Evolutionary conservation across 2,329 filamentous ascomycete species (phyloP).

Genomic region (Lachnellula subtilissima): DNA sequence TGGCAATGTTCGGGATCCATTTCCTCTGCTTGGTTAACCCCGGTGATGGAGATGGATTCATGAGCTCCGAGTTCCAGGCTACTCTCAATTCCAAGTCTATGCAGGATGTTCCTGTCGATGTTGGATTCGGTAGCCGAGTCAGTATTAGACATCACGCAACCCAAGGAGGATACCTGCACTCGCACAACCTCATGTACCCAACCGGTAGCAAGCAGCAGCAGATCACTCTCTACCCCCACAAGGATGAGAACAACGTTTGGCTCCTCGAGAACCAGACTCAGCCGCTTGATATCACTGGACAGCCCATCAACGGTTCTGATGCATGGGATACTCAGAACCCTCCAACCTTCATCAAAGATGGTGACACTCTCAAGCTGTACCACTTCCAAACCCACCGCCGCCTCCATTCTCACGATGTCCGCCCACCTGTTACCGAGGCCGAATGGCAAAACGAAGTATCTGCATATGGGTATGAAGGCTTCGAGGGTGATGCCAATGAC

Average conservation of each 20-base stretch:
- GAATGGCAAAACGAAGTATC: slow-evolving; percentile 97
- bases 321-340: slow-evolving; percentile 77
- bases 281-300: slow-evolving; percentile 70
- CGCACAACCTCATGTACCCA: slow-evolving; percentile 95
- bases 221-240: slow-evolving; percentile 96
- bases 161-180: slow-evolving; percentile 95
- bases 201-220: slow-evolving; percentile 98
- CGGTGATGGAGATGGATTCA: slow-evolving; percentile 96
- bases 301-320: slow-evolving; percentile 70
- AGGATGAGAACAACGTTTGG: slow-evolving; percentile 97
- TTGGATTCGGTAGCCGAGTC: slow-evolving; percentile 82
- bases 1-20: slow-evolving; percentile 96
- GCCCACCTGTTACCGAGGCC: slow-evolving; percentile 77
- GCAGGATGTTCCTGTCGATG: slow-evolving; percentile 89
- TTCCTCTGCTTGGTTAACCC: slow-evolving; percentile 91
- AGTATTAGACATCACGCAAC: slow-evolving; percentile 91
- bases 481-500: slow-evolving; percentile 95
- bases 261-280: slow-evolving; percentile 94
- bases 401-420: slow-evolving; percentile 92
- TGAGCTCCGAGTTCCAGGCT: slow-evolving; percentile 98
- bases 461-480: slow-evolving; percentile 95
- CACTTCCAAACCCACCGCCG: slow-evolving; percentile 80
- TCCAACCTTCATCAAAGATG: slow-evolving; percentile 67
- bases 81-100: slow-evolving; percentile 95
- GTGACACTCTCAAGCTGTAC: slow-evolving; percentile 75